Evolutionary conservation across 805 yeast species (phyloP).

Genomic region (Metschnikowia koreensis): DNA sequence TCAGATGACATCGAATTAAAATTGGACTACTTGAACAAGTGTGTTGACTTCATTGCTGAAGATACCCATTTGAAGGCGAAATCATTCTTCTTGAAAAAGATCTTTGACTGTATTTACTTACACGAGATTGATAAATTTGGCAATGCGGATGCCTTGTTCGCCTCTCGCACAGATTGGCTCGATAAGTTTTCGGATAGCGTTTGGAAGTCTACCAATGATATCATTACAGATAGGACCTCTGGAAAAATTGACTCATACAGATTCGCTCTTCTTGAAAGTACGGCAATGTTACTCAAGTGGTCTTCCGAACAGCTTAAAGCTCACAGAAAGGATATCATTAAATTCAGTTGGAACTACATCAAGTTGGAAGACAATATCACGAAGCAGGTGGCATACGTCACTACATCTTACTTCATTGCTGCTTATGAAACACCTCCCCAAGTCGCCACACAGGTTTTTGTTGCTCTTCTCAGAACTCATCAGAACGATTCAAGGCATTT

Average conservation of each 20-base stretch:
- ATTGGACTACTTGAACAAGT: slow-evolving; percentile 48
- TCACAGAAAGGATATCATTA: slow-evolving; percentile 78
- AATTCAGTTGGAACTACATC: slow-evolving; percentile 91
- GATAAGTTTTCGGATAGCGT: slow-evolving; percentile 56
- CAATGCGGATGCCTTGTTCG: slow-evolving; percentile 46
- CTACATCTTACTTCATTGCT: slow-evolving; percentile 81
- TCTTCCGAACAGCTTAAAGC: slow-evolving; percentile 59
- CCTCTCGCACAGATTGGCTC: slow-evolving; percentile 58
- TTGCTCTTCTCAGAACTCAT: slow-evolving; percentile 80
- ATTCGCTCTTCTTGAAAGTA: slow-evolving; percentile 74
- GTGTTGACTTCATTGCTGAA: slow-evolving; percentile 49
- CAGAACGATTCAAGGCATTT: slow-evolving; percentile 80
- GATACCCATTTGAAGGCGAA: slow-evolving; percentile 51
- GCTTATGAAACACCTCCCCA: slow-evolving; percentile 86
- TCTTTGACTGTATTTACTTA: slow-evolving; percentile 65
- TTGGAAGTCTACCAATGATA: slow-evolving; percentile 68
- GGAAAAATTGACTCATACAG: slow-evolving; percentile 74
- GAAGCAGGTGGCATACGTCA: slow-evolving; percentile 89
- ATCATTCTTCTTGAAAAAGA: slow-evolving; percentile 52
- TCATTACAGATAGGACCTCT: slow-evolving; percentile 51
- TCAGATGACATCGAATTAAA: slow-evolving; percentile 47
- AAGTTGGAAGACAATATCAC: slow-evolving; percentile 84
- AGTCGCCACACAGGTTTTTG: slow-evolving; percentile 88
- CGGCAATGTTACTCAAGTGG: slow-evolving; percentile 71
- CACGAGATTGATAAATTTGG: slow-evolving; percentile 56